Evolutionary conservation across 495 filamentous ascomycete species (phyloP).

Genomic region (Bacidia rubella): DNA sequence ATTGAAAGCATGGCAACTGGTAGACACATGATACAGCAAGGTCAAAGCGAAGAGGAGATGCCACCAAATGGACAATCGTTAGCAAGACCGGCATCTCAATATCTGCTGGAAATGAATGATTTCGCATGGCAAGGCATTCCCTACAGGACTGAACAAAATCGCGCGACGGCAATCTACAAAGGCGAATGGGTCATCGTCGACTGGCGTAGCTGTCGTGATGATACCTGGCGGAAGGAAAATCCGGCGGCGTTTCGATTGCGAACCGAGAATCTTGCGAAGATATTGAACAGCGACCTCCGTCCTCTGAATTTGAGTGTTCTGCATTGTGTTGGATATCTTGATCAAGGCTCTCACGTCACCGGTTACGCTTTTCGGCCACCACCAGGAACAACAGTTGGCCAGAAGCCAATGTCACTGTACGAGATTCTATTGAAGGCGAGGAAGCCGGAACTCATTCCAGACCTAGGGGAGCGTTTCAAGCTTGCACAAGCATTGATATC

Average conservation of each 20-base stretch:
- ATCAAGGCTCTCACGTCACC: slow-evolving; percentile 10
- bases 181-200: slow-evolving; percentile 18
- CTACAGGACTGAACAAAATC: slow-evolving; percentile 12
- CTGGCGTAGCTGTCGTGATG: slow-evolving; percentile 17
- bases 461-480: slow-evolving; percentile 21
- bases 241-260: slow-evolving; percentile 15
- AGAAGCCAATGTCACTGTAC: slow-evolving; percentile 12
- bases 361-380: slow-evolving; percentile 17
- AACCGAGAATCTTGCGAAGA: slow-evolving; percentile 15
- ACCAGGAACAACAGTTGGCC: slow-evolving; percentile 1
- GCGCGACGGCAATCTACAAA: slow-evolving; percentile 14
- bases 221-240: slow-evolving; percentile 14
- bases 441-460: slow-evolving; percentile 6
- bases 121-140: slow-evolving; percentile 12
- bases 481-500: slow-evolving; percentile 21
- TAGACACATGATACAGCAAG: neutral
- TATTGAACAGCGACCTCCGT: slow-evolving; percentile 19
- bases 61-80: too few relatives aligned
- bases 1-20: slow-evolving; percentile 1
- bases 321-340: slow-evolving; percentile 18
- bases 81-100: slow-evolving; percentile 4
- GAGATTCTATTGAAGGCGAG: slow-evolving; percentile 3
- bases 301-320: slow-evolving; percentile 13
- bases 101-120: slow-evolving; percentile 13
- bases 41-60: too few relatives aligned